phyloP scores from a whole-genome alignment of 164 flowering plant genomes.

The Aristolochia californica region DNA sequence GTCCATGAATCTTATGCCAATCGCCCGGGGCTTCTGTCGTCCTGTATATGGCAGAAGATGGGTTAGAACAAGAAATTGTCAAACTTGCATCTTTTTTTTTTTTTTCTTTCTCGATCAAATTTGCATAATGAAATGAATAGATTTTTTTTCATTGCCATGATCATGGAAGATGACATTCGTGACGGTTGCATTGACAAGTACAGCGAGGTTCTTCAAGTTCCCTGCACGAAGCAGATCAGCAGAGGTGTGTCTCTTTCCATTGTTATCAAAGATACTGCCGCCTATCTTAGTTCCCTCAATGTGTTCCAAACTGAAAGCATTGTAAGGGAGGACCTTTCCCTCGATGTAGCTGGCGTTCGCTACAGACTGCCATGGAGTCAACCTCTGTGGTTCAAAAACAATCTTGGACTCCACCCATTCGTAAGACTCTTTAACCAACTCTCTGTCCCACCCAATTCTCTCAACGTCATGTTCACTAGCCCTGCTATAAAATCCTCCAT shows the following conservation, averaged over 20 bases:
- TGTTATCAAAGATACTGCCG: conserved; percentile 3
- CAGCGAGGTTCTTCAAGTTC: conserved; percentile 6
- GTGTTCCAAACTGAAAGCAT: conserved; percentile 34
- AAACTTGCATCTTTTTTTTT: too few relatives aligned
- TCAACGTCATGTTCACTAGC: conserved; percentile 21
- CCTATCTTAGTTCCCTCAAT: conserved; percentile 21
- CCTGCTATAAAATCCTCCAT: conserved; percentile 30
- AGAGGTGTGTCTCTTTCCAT: conserved; percentile 16
- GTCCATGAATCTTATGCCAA: conserved; percentile 8
- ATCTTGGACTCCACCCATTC: conserved; percentile 36
- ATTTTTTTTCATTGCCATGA: not conserved
- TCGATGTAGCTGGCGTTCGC: conserved; percentile 20
- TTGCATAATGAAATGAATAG: too few relatives aligned
- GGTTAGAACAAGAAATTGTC: too few relatives aligned
- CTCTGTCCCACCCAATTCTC: conserved; percentile 8
- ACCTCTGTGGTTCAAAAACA: conserved; percentile 17
- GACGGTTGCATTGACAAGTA: conserved; percentile 17
- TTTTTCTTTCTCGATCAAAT: too few relatives aligned
- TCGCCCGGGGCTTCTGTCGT: conserved; percentile 1
- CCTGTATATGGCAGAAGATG: too few relatives aligned
- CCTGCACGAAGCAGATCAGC: conserved; percentile 13
- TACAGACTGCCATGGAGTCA: conserved; percentile 25
- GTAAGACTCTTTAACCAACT: conserved; percentile 23
- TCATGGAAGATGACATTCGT: conserved; percentile 6
- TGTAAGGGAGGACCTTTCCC: conserved; percentile 25